Base-by-base conservation (phyloP, 2,329 filamentous ascomycete genomes). In the Hypoxylon sp. region DNA sequence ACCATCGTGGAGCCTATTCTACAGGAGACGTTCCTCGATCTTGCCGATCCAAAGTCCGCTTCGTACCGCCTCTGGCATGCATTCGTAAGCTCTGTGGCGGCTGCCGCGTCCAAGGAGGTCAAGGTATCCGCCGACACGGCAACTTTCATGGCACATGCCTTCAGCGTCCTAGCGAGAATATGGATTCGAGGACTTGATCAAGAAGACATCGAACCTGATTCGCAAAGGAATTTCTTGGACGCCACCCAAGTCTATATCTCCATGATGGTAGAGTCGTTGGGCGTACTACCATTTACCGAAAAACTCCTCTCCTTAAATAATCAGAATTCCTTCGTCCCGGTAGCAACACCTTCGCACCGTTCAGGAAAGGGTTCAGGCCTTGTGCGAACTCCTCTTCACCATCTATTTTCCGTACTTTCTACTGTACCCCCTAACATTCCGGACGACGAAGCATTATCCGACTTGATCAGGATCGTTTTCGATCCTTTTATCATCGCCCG, bases 51-150 rank as follows among this genome's bases (percentile, higher is more conserved):
- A 1, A 79, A 80, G 12, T 89, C 82, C 57, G 61, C 71, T 7
- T 67, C 75, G 0, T 75, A 71, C 37, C 75, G 72, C 5, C 75
- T 90, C 26, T 90, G 87, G 87, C 69, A 74, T 19, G 75, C 80
- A 1, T 74, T 91, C 8, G 76, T 90, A 31, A 73, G 76, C 3
- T 82, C 86, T 1, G 75, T 91, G 17, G 80, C 84, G 2, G 80
- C 81, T 37, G 88, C 89, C 27, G 87, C 87, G 16, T 81, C 79
- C 30, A 96, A 96, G 71, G 94, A 99, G 70, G 88, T 99, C 62
- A 96, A 93, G 63, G 86, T 92, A 5, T 91, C 91, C 0, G 81
- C 82, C 8, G 93, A 97, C 55, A 90, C 91, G 1, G 89, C 90
- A 65, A 82, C 85, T 54, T 93, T 92, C 51, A 80, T 96, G 55